These are phyloP conservation scores for Paragyromitra xinjiangensis DNA, from an alignment of 495 filamentous ascomycete genomes.

Conservation along the genomic window DNA sequence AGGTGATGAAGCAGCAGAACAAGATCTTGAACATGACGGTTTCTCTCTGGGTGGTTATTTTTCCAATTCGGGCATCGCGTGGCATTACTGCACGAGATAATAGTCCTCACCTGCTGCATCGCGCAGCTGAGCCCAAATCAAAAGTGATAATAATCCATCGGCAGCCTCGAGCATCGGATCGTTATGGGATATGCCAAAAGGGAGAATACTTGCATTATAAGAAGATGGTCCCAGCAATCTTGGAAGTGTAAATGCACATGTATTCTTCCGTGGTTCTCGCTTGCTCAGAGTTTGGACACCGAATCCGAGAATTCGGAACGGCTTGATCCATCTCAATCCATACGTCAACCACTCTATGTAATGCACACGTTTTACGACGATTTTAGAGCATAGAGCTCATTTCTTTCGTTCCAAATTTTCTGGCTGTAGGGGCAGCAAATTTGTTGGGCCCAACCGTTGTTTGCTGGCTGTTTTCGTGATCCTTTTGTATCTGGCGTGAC, in stretches of 20 bases:
- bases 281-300: not conserved
- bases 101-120: not conserved
- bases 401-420: no score
- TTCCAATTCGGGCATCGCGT: no score
- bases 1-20: not conserved
- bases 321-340: conserved; percentile 10
- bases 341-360: not conserved
- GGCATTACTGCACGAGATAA: no score
- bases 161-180: not conserved
- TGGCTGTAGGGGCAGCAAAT: not conserved
- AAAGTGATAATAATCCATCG: not conserved
- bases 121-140: not conserved
- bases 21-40: not conserved
- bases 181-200: no score
- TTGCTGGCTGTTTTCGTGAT: no score
- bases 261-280: not conserved
- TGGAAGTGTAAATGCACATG: not conserved
- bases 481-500: no score
- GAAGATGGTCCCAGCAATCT: not conserved
- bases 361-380: conserved; percentile 15
- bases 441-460: not conserved
- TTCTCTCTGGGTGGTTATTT: no score
- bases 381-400: not conserved
- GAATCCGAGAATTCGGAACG: conserved; percentile 21
- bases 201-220: not conserved